A percentile compares a stretch with the other conserved stretches of the same genome.
These are phyloP conservation scores for Sequoiadendron giganteum DNA, from an alignment of 75 land plant genomes.

Conservation along the genomic window DNA sequence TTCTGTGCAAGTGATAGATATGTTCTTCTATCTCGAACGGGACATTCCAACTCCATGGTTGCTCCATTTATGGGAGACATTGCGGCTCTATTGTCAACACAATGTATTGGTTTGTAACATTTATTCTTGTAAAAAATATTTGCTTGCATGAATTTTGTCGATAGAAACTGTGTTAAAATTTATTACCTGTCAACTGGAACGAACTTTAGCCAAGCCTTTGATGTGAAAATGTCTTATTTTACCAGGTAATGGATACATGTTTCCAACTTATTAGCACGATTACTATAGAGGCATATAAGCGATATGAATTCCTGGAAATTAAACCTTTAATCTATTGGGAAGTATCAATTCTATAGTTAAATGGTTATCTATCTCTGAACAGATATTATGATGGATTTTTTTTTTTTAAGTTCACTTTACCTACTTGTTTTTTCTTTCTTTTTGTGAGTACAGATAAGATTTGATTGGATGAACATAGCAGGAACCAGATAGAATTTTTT, in stretches of 20 bases:
- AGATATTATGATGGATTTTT: not conserved
- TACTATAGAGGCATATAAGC: not conserved
- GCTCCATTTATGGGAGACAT: slow-evolving; percentile 27
- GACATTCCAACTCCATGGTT: slow-evolving; percentile 28
- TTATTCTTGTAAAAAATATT: not conserved
- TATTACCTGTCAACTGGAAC: not conserved
- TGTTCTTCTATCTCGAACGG: slow-evolving; percentile 29
- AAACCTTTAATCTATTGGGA: not conserved
- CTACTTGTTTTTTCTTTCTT: not conserved
- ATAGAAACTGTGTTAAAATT: not conserved
- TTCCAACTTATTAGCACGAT: not conserved
- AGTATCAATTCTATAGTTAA: not conserved
- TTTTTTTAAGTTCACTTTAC: not conserved
- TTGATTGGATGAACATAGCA: not conserved
- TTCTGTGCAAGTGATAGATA: slow-evolving; percentile 30
- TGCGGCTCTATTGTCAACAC: slow-evolving; percentile 14
- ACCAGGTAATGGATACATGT: too few relatives aligned
- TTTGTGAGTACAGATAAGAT: slow-evolving; percentile 1
- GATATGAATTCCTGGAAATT: not conserved
- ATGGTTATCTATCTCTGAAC: not conserved
- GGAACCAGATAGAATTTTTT: too few relatives aligned
- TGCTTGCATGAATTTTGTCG: not conserved
- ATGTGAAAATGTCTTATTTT: not conserved
- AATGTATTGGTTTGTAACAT: slow-evolving; percentile 25
- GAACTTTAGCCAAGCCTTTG: not conserved